phyloP scores from a whole-genome alignment of 352 stramenopile species.

The Phytophthora boehmeriae region DNA sequence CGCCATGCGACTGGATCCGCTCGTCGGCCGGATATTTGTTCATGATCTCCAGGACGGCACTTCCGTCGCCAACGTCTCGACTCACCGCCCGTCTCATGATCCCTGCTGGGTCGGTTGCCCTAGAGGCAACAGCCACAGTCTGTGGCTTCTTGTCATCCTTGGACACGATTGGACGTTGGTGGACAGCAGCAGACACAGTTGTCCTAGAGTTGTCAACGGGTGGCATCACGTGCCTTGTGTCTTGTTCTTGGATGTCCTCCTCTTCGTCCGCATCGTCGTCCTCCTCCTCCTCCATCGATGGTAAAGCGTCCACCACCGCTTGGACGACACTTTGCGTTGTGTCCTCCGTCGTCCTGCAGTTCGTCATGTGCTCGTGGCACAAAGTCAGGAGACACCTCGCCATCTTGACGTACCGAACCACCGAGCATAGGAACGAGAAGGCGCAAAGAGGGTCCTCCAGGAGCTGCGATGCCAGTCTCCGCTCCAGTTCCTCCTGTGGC shows the following conservation, averaged over 20 bases:
- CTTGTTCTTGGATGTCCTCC: constrained; percentile 5
- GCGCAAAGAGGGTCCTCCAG: constrained; percentile 30
- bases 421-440: constrained; percentile 40
- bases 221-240: background rate
- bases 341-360: constrained; percentile 32
- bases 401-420: constrained; percentile 49
- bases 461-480: constrained; percentile 33
- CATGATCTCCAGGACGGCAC: constrained; percentile 51
- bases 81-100: constrained; percentile 60
- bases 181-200: background rate
- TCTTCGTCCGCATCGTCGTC: background rate
- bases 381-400: constrained; percentile 41
- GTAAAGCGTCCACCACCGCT: constrained; percentile 26
- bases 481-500: constrained; percentile 33
- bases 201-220: background rate
- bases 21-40: constrained; percentile 46
- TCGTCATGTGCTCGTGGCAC: constrained; percentile 50
- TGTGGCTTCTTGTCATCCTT: background rate
- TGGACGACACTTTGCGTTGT: constrained; percentile 41
- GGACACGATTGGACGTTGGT: background rate
- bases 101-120: constrained; percentile 36
- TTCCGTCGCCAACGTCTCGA: constrained; percentile 50
- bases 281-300: constrained; percentile 7
- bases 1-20: constrained; percentile 51
- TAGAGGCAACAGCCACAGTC: background rate